Base-by-base conservation (phyloP, 768 basidiomycete genomes). In the Trametes cinnabarina region DNA sequence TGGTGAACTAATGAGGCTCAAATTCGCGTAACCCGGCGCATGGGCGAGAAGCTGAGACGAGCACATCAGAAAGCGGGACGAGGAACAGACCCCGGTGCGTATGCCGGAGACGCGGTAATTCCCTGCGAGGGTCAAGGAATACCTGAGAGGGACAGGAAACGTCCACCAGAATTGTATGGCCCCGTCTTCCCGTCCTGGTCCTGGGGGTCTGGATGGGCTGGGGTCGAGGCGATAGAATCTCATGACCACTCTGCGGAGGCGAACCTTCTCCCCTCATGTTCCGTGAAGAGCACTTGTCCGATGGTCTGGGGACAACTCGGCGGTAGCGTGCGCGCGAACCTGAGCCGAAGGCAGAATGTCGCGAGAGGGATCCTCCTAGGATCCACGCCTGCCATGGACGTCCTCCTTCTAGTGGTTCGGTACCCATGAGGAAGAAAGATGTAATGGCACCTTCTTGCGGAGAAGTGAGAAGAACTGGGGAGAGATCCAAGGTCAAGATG, bases 341-440 rank as follows among this genome's bases (percentile, higher is more conserved):
- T n/a, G 47, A 39, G 37, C 15, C 39, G 22, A 28, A 34, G 44
- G 44, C 37, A 25, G 3, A 19, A 51, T 42, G 22, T 47, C 43
- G 42, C 17, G 40, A n/a, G 25, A 3, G 25, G 51, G 28, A 46
- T 46, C 35, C 41, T 46, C 43, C n/a, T 50, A 51, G 49, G 49
- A 26, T 50, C 55, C 44, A 50, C 43, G 57, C 22, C 37, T 52
- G 57, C 46, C 57, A 51, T 28, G 34, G 20, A 22, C 40, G 50
- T 28, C 34, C 2, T 32, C 7, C 30, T 32, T 32, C 30, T 12
- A 26, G 34, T 26, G 47, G 56, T 32, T 46, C 56, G 56, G 56
- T 25, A 22, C 50, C 56, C 46, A 41, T 57, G 48, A 28, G 26
- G 39, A 42, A 42, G 25, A 20, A 15, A 17, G 26, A 28, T 23